Percentiles rank a stretch among this genome's conserved stretches.
phyloP scores from a whole-genome alignment of 129 eudicot genomes.

The sunflower (Helianthus annuus) region HanXRQr2.0-SUNRISE NC_035441.2:171785231-171785730 shows the following conservation, averaged over 20 bases:
- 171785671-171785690: too few species aligned
- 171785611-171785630: too few species aligned
- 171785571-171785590: neutral
- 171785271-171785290: too few species aligned
- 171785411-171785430: slow-evolving; percentile 17
- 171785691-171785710: too few species aligned
- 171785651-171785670: too few species aligned
- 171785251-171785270: too few species aligned
- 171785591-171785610: neutral
- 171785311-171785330: too few species aligned
- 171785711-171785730: too few species aligned
- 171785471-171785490: neutral
- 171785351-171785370: neutral
- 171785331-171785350: too few species aligned
- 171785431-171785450: slow-evolving; percentile 20
- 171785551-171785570: neutral
- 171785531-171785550: neutral
- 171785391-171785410: neutral
- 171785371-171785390: neutral
- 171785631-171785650: too few species aligned
- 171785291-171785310: too few species aligned
- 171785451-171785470: slow-evolving; percentile 12
- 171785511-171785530: neutral
- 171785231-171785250: too few species aligned
- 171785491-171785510: slow-evolving; percentile 9